Conservation (phyloP, 371 early-diverging fungal genomes). For the Syncephalastrum sp. region DNA sequence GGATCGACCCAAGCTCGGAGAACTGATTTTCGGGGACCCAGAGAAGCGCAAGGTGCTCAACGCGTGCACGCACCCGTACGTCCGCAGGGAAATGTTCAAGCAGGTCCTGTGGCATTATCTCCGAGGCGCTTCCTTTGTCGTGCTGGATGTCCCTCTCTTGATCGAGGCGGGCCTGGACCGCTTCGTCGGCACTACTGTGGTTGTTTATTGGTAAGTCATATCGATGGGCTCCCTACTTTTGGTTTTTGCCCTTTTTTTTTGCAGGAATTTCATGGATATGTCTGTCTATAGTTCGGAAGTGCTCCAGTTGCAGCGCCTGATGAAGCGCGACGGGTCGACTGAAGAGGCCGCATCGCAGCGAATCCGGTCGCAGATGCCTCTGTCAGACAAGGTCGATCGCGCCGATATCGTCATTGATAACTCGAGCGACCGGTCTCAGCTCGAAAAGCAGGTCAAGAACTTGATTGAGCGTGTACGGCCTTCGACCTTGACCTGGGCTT, state of each 20-base stretch:
- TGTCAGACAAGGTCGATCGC: slow-evolving; percentile 69
- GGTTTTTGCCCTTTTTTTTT: background rate
- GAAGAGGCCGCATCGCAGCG: slow-evolving; percentile 69
- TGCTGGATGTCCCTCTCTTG: slow-evolving; percentile 91
- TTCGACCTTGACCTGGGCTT: slow-evolving; percentile 34
- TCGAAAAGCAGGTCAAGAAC: slow-evolving; percentile 61
- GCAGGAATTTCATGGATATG: background rate
- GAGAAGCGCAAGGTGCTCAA: slow-evolving; percentile 75
- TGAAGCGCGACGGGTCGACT: slow-evolving; percentile 67
- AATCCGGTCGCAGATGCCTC: slow-evolving; percentile 82
- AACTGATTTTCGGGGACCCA: slow-evolving; percentile 76
- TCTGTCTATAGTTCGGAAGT: slow-evolving; percentile 60
- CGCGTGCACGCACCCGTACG: slow-evolving; percentile 83
- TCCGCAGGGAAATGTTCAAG: slow-evolving; percentile 75
- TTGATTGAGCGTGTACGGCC: slow-evolving; percentile 48
- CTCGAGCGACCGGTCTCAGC: slow-evolving; percentile 61
- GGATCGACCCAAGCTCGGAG: slow-evolving; percentile 77
- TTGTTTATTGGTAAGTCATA: slow-evolving; percentile 74
- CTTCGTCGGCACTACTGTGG: slow-evolving; percentile 69
- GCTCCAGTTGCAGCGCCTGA: slow-evolving; percentile 74
- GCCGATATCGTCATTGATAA: slow-evolving; percentile 90
- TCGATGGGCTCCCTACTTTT: no score
- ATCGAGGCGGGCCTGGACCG: slow-evolving; percentile 81
- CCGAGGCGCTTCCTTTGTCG: slow-evolving; percentile 63
- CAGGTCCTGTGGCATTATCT: slow-evolving; percentile 72